A percentile compares a stretch with the other conserved stretches of the same genome.
Evolutionary conservation across 331 rosid species (phyloP).

Genomic region (Pyrus hybrid): DNA sequence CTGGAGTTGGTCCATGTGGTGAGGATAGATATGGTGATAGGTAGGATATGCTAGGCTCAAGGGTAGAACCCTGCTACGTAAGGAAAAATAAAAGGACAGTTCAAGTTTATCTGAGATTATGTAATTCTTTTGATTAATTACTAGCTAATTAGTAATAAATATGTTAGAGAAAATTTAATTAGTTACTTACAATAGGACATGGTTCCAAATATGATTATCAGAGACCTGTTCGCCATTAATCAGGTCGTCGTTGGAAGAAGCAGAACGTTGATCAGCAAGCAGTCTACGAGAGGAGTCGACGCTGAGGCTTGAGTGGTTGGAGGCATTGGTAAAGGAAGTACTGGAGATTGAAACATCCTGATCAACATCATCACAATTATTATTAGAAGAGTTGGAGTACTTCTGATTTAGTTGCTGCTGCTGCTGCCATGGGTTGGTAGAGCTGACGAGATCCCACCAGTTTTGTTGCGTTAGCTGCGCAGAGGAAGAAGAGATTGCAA

Average conservation of each 20-base stretch:
- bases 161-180: not conserved
- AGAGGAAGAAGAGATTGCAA: conserved; percentile 31
- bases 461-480: conserved; percentile 24
- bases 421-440: conserved; percentile 14
- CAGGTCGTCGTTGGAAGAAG: conserved; percentile 46
- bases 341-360: conserved; percentile 54
- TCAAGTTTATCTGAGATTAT: not conserved
- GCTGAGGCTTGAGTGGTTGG: conserved; percentile 73
- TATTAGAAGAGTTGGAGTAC: conserved; percentile 48
- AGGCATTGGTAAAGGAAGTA: conserved; percentile 66
- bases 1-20: not conserved
- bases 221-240: conserved; percentile 45
- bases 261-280: conserved; percentile 18
- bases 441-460: conserved; percentile 63
- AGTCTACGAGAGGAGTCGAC: conserved; percentile 54
- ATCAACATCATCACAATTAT: conserved; percentile 33
- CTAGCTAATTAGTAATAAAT: not conserved
- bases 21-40: not conserved
- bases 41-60: not conserved
- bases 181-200: conserved; percentile 63
- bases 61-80: not conserved
- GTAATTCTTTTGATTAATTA: not conserved
- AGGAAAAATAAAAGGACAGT: not conserved
- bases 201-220: conserved; percentile 74
- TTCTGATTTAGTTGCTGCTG: conserved; percentile 28